Evolutionary conservation across 1,284 basidiomycete species (phyloP).

Genomic region (Gymnopus androsaceus): DNA sequence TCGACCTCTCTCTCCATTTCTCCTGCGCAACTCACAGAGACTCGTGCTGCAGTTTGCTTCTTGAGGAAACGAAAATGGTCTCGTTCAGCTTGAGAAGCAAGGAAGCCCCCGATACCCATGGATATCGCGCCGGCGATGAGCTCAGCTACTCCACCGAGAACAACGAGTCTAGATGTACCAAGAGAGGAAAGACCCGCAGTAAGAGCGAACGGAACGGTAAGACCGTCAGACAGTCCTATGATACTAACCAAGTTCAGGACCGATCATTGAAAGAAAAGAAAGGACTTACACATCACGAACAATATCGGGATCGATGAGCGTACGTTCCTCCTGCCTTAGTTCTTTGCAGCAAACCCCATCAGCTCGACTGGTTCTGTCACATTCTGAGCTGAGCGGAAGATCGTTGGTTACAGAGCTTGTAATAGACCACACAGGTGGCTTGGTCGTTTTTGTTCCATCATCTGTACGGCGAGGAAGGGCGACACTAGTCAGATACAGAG

Average conservation of each 20-base stretch:
- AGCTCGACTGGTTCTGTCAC: conserved; percentile 53
- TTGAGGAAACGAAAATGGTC: conserved; percentile 90
- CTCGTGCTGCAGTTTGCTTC: conserved; percentile 77
- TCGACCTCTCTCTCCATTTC: conserved; percentile 96
- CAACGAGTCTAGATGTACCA: conserved; percentile 85
- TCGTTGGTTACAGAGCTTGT: conserved; percentile 39
- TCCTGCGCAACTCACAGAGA: conserved; percentile 83
- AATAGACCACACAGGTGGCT: conserved; percentile 67
- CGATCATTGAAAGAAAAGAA: conserved; percentile 5
- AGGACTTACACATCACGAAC: conserved; percentile 76
- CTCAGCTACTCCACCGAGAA: conserved; percentile 90
- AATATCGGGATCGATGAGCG: conserved; percentile 81
- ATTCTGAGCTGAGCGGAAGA: conserved; percentile 60
- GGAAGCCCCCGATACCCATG: conserved; percentile 98
- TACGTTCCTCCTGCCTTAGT: conserved; percentile 76
- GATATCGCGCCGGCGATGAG: conserved; percentile 94
- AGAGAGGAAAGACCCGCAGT: conserved; percentile 90
- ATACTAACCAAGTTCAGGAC: conserved; percentile 56
- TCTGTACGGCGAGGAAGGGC: conserved; percentile 14
- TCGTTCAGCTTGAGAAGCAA: conserved; percentile 94
- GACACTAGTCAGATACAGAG: too few relatives aligned
- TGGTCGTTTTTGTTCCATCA: conserved; percentile 20
- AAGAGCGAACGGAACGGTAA: conserved; percentile 91
- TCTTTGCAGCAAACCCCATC: conserved; percentile 83
- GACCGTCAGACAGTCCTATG: conserved; percentile 94